Evolutionary conservation across 208 protist species (phyloP).

Genomic region (Leishmania arabica): DNA sequence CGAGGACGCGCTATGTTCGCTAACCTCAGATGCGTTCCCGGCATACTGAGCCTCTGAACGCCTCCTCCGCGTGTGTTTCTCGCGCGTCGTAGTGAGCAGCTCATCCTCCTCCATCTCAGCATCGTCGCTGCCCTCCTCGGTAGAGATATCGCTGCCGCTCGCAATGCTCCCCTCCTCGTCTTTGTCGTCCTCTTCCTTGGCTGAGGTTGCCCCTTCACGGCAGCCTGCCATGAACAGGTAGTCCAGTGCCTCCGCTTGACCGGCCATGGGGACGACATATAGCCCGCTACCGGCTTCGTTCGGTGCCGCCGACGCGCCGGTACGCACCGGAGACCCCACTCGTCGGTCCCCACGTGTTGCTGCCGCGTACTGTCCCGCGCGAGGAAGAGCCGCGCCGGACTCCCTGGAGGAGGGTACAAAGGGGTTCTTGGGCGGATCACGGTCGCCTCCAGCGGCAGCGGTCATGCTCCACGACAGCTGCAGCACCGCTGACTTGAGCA

Average conservation of each 20-base stretch:
- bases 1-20: slow-evolving; percentile 27
- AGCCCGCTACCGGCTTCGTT: background rate
- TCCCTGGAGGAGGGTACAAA: slow-evolving; percentile 2
- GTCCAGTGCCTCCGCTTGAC: slow-evolving; percentile 28
- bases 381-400: background rate
- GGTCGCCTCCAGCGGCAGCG: slow-evolving; percentile 24
- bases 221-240: slow-evolving; percentile 29
- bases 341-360: slow-evolving; percentile 62
- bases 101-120: slow-evolving; percentile 11
- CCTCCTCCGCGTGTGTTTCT: slow-evolving; percentile 4
- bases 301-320: background rate
- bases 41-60: background rate
- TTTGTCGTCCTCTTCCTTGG: slow-evolving; percentile 19
- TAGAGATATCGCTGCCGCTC: slow-evolving; percentile 14
- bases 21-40: slow-evolving; percentile 26
- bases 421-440: slow-evolving; percentile 15
- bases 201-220: slow-evolving; percentile 5
- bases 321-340: background rate
- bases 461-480: slow-evolving; percentile 30
- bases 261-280: slow-evolving; percentile 12
- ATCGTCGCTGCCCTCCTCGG: slow-evolving; percentile 16
- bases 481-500: slow-evolving; percentile 7
- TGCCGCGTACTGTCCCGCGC: slow-evolving; percentile 64
- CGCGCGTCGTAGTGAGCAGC: background rate
- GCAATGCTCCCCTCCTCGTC: slow-evolving; percentile 13